phyloP scores from a whole-genome alignment of 495 filamentous ascomycete species.

The Amorphotheca resinae region DNA sequence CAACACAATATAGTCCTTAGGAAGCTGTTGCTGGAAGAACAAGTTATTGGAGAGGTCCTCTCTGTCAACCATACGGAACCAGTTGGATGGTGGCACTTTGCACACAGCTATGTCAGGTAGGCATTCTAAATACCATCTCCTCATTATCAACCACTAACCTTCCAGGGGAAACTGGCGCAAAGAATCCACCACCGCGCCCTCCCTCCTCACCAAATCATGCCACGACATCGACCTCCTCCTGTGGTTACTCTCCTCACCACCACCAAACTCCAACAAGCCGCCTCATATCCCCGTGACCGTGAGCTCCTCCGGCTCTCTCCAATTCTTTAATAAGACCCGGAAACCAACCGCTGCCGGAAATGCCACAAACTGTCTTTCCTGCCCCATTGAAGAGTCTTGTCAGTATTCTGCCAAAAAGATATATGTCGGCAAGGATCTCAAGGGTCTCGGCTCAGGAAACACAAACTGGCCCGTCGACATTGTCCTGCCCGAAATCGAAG shows the following conservation, averaged over 20 bases:
- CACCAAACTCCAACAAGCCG: conserved; percentile 26
- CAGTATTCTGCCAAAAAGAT: conserved; percentile 73
- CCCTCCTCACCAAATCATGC: conserved; percentile 84
- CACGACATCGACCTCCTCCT: conserved; percentile 87
- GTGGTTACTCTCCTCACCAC: conserved; percentile 70
- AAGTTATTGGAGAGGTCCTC: conserved; percentile 71
- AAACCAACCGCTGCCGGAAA: conserved; percentile 63
- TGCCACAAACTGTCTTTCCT: conserved; percentile 83
- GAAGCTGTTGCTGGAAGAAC: conserved; percentile 59
- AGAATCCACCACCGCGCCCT: conserved; percentile 55
- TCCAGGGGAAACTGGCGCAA: conserved; percentile 80
- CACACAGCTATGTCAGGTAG: conserved; percentile 81
- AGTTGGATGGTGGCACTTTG: conserved; percentile 93
- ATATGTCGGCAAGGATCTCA: conserved; percentile 44
- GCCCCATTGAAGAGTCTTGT: conserved; percentile 58
- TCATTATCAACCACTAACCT: not conserved
- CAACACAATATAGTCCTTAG: conserved; percentile 82
- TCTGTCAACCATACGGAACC: conserved; percentile 87
- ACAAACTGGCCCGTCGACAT: conserved; percentile 75
- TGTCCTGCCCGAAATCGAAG: conserved; percentile 84
- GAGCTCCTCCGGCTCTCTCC: conserved; percentile 55
- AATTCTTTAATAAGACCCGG: conserved; percentile 56
- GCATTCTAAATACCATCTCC: conserved; percentile 2
- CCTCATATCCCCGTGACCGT: conserved; percentile 66
- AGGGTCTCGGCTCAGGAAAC: conserved; percentile 40